phyloP scores from a whole-genome alignment of 106 monocot species.

The Apostasia ramifera region DNA sequence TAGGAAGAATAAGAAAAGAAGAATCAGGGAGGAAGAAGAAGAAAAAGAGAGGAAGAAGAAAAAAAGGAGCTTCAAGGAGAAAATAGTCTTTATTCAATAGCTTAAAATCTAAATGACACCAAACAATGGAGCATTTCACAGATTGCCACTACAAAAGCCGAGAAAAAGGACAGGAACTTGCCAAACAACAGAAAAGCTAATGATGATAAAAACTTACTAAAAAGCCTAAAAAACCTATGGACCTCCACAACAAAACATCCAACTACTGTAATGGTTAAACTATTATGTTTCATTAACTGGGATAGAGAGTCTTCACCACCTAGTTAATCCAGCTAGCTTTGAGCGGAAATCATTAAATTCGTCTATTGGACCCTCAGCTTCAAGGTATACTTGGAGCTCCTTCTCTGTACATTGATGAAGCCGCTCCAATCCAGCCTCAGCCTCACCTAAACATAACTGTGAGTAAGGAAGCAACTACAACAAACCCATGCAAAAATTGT shows the following conservation, averaged over 20 bases:
- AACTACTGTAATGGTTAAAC: background rate
- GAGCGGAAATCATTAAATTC: constrained; percentile 86
- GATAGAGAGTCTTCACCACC: constrained; percentile 23
- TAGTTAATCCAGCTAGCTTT: constrained; percentile 85
- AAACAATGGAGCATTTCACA: no score
- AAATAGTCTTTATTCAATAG: no score
- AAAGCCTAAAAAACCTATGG: background rate
- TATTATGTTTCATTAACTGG: background rate
- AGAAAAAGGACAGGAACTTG: no score
- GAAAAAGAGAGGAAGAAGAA: no score
- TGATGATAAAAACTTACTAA: background rate
- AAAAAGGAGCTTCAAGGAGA: no score
- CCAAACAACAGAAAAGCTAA: no score
- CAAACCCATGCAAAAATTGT: background rate
- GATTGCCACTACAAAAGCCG: no score
- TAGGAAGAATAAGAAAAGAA: no score
- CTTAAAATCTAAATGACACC: no score
- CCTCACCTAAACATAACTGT: constrained; percentile 56
- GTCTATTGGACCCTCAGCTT: constrained; percentile 46
- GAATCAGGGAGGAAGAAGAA: no score
- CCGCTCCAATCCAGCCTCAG: constrained; percentile 82
- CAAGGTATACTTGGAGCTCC: constrained; percentile 66
- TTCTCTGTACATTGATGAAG: constrained; percentile 95
- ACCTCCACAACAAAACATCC: background rate
- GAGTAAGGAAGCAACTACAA: background rate